Base-by-base conservation (phyloP, 768 basidiomycete genomes). In the Chlorophyllum brunneum region DNA sequence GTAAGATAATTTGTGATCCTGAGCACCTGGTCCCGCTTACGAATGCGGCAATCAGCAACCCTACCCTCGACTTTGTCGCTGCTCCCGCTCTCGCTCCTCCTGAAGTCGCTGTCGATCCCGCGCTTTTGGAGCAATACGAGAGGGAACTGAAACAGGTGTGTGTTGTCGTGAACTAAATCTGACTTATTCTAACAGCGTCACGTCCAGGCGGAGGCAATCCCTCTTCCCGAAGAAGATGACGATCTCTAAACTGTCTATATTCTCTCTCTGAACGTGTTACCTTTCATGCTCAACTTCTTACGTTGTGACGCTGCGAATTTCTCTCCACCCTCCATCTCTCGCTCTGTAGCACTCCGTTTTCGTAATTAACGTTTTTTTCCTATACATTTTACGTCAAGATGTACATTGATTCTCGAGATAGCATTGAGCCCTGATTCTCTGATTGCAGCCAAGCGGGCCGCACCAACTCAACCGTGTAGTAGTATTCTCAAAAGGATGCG, bases 161-260 rank as follows among this genome's bases (percentile, higher is more conserved):
- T 67, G 42, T 29, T 37, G 49, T 42, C 16, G 48, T 1, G 27
- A 11, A 18, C 29, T 24, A 10, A 39, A 51, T 55, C 34, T 46
- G 37, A 53, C 54, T 51, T 4, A 47, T 37, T 18, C 39, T 10
- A 22, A 31, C 33, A 10, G 26, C 41, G 20, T 24, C 50, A 26
- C 54, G 44, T 7, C 11, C 49, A 92, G 86, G 95, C 95, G 54
- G 93, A 90, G 64, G 76, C 78, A 56, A 87, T 94, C 57, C 97
- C 97, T 64, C 89, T 99, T 56, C 97, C 97, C 48, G 97, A 98
- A 71, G 97, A 99, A 70, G 97, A 95, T 45, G 93, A 95, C 52
- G 88, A 92, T 59, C 78, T 90, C 63, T 87, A 79, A 56, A 59
- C 43, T 46, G 49, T 48, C n/a, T 63, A 46, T 16, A 15, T 45